Evolutionary conservation across 176 grass and related monocot genomes (phyloP).

Genomic region (Melocanna baccifera): DNA sequence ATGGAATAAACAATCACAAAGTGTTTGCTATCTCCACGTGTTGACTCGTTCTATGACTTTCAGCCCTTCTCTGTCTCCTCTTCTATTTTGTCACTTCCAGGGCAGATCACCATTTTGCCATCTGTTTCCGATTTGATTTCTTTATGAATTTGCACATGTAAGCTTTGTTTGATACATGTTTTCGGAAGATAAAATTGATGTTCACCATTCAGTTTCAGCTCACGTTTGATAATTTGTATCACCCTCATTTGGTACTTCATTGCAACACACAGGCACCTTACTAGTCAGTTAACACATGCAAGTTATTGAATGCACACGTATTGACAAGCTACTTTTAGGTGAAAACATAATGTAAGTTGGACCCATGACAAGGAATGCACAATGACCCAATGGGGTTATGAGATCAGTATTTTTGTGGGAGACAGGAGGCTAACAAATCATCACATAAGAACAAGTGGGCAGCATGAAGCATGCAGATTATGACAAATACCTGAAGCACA

Average conservation of each 20-base stretch:
- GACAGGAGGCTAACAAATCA: background rate
- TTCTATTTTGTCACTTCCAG: too few relatives aligned
- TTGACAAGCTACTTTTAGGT: background rate
- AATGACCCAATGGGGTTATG: background rate
- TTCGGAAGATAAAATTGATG: too few relatives aligned
- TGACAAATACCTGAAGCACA: conserved; percentile 63
- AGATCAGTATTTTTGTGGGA: background rate
- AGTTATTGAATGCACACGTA: background rate
- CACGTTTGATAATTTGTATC: too few relatives aligned
- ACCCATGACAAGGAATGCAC: background rate
- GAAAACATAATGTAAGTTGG: conserved; percentile 9
- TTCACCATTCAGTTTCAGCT: too few relatives aligned
- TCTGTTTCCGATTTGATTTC: too few relatives aligned
- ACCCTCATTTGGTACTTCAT: too few relatives aligned
- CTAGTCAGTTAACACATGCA: background rate
- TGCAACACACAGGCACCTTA: too few relatives aligned
- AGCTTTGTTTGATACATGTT: too few relatives aligned
- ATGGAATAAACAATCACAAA: background rate
- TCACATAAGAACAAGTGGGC: background rate
- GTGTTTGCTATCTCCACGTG: background rate
- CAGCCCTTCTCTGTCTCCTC: too few relatives aligned
- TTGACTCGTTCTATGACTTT: too few relatives aligned
- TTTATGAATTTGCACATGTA: too few relatives aligned
- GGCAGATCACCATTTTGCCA: too few relatives aligned
- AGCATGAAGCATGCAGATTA: conserved; percentile 22